Base-by-base conservation (phyloP, 345 rosid genomes). In the Melaleuca alternifolia region DNA sequence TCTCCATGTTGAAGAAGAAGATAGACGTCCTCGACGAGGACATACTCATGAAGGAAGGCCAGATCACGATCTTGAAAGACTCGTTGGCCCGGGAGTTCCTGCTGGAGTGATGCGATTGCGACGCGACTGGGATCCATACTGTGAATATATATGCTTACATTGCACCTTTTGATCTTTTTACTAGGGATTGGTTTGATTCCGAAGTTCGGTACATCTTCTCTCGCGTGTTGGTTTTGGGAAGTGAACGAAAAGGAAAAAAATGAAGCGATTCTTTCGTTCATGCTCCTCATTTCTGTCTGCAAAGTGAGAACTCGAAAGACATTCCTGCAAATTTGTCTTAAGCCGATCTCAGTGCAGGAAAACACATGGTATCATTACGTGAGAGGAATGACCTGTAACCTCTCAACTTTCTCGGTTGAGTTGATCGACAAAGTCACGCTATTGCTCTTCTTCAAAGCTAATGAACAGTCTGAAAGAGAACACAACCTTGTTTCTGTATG, bases 1-100 rank as follows among this genome's bases (percentile, higher is more conserved):
- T 93, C 46, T 91, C 90, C 46, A 30, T 76, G 37, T 88, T 96
- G 89, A 98, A 92, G 91, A 95, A 90, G 89, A 94, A 92, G 90
- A 89, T 95, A 28, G 98, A 96, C 79, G 87, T 87, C 77, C 89
- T 96, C 59, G 99, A 98, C 50, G 99, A 95, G 89, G 98, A 93
- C 52, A 86, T 95, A 21, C 95, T 93, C 52, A 84, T 95, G 88
- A 98, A 95, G 91, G 99, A 96, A 93, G 98, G 99, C 26, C 95
- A 97, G 88, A 95, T 97, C 87, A 94, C 97, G 59, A 96, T 97
- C 86, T 90, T 96, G 50, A 95, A 93, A 88, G 99, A 98, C 91
- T 84, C 94, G 54, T 59, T 96, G 9, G 90, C 87, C n/a, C 87
- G 41, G 65, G 94, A 90, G 48, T 89, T 89, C 82, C 46, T 89